Percentiles rank a stretch among this genome's conserved stretches.
Evolutionary conservation across 768 basidiomycete genomes (phyloP).

Genomic region (Naganishia friedmannii): DNA sequence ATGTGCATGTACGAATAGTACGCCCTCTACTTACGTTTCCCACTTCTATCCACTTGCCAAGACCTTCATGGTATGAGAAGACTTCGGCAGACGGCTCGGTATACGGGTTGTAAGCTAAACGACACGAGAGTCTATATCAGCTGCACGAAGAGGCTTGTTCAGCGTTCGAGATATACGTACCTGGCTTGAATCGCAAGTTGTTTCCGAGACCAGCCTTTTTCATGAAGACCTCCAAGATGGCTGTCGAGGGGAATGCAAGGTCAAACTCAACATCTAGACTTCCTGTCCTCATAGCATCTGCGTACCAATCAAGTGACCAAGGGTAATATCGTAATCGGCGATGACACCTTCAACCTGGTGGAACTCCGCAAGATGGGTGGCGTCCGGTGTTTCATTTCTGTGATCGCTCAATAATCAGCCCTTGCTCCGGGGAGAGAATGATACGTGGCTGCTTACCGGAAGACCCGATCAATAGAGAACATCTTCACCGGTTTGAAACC

Average conservation of each 20-base stretch:
- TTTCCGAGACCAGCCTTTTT: constrained; percentile 87
- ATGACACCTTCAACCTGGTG: constrained; percentile 99
- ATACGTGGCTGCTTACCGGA: constrained; percentile 55
- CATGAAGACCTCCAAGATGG: constrained; percentile 99
- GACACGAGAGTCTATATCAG: not conserved
- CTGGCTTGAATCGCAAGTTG: constrained; percentile 89
- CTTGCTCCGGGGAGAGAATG: not conserved
- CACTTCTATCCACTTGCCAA: constrained; percentile 94
- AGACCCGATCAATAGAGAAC: constrained; percentile 97
- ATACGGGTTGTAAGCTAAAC: constrained; percentile 88
- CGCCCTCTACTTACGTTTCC: constrained; percentile 62
- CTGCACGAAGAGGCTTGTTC: not conserved
- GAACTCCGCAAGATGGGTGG: constrained; percentile 97
- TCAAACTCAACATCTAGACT: not conserved
- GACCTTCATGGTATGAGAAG: constrained; percentile 92
- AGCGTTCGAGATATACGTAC: not conserved
- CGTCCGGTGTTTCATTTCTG: constrained; percentile 95
- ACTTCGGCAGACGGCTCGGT: constrained; percentile 85
- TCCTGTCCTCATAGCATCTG: constrained; percentile 7
- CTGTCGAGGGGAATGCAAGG: constrained; percentile 53
- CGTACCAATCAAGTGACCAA: constrained; percentile 91
- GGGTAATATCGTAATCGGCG: constrained; percentile 83
- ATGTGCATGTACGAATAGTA: constrained; percentile 25
- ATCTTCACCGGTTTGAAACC: constrained; percentile 88
- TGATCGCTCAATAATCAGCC: constrained; percentile 5